Base-by-base conservation (phyloP, 495 filamentous ascomycete species). In the Podospora anserina region DNA sequence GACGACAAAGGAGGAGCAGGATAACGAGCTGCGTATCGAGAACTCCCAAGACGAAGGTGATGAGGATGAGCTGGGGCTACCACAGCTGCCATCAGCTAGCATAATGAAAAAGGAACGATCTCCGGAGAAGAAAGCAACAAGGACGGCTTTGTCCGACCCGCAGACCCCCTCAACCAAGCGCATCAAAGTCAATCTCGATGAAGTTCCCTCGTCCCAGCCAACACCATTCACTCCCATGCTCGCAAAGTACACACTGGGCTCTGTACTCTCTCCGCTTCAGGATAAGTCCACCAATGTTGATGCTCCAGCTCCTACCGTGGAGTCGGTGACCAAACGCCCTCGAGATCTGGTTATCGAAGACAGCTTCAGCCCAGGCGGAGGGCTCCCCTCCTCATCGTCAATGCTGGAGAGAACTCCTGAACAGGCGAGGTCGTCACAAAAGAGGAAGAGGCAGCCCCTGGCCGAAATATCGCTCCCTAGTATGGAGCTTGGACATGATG, bases 191-290 rank as follows among this genome's bases (percentile, higher is more conserved):
- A 74, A 78, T 57, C 71, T 72, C 26, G 71, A 74, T 49, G 79
- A 80, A 16, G 75, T 83, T 6, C 80, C 80, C 32, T 80, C 78
- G 58, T 82, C 81, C 11, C 76, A 78, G 34, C 74, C 79, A 18
- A 76, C 78, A 15, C 60, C 66, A 0, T 72, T 75, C 23, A 79
- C 81, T n/a, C 78, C 81, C 5, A 75, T 77, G 72, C 62, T 78
- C 62, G 66, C 68, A 5, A 68, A 68, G 9, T 77, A 78, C 67
- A 74, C 16, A 15, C n/a, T 20, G 6, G 55, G 69, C 55, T 69
- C 75, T 16, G 32, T 64, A 19, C 57, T 75, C 27, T 82, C 82
- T 9, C 82, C 82, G 11, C 68, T 84, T 1, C 71, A 66, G 20
- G 63, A 75, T 34, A 82, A 72, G 66, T 82, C 82, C 3, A 79